Conservation (phyloP, 2,329 filamentous ascomycete genomes). For the Sarocladiaceae sp. region DNA sequence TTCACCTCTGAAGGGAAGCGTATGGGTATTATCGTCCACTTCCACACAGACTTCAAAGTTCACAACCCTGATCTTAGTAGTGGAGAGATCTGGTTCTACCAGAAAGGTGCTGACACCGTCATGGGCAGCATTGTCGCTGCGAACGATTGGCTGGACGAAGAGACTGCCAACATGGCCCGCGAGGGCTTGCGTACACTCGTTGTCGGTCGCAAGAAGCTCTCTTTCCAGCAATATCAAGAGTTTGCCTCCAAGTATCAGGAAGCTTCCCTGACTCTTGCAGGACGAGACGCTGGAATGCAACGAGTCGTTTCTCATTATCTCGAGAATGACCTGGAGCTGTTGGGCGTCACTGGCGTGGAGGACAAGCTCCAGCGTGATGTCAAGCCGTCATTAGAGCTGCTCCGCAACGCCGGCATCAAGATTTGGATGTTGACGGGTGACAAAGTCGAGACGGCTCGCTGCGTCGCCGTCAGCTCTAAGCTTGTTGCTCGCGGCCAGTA, state of each 20-base stretch:
- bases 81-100: constrained; percentile 95
- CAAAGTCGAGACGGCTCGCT: constrained; percentile 95
- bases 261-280: constrained; percentile 72
- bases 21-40: constrained; percentile 95
- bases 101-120: constrained; percentile 96
- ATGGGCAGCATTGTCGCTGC: constrained; percentile 94
- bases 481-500: constrained; percentile 90
- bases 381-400: constrained; percentile 87
- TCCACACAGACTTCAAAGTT: constrained; percentile 52
- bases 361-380: constrained; percentile 95
- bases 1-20: constrained; percentile 97
- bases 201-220: constrained; percentile 85
- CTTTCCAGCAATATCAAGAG: constrained; percentile 69
- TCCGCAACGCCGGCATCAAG: constrained; percentile 96
- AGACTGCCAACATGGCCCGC: constrained; percentile 98
- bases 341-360: constrained; percentile 97
- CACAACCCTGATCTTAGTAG: constrained; percentile 43
- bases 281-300: constrained; percentile 77
- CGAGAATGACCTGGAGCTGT: constrained; percentile 81
- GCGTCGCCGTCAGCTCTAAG: constrained; percentile 91
- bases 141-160: constrained; percentile 98
- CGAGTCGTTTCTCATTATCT: constrained; percentile 73
- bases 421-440: constrained; percentile 99
- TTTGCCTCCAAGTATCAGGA: constrained; percentile 71
- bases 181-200: constrained; percentile 93